These are phyloP conservation scores for Hamamelis virginiana DNA, from an alignment of 164 flowering plant genomes.

Conservation along the genomic window DNA sequence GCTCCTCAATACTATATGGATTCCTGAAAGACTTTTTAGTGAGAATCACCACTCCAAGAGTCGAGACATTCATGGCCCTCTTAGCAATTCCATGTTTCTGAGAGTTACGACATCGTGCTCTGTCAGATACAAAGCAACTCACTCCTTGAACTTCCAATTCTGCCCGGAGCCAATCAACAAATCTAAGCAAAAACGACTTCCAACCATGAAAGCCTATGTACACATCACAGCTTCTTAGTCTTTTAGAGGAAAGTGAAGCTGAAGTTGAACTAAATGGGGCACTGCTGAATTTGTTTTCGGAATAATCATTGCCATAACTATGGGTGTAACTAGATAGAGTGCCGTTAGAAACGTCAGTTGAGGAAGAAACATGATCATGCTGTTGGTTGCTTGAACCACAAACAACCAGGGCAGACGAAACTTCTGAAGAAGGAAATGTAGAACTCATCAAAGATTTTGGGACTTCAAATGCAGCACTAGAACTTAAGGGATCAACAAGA, in stretches of 20 bases:
- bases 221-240: conserved; percentile 14
- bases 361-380: too few species aligned
- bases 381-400: too few species aligned
- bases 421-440: too few species aligned
- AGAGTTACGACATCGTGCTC: conserved; percentile 16
- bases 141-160: conserved; percentile 24
- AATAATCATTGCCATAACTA: too few species aligned
- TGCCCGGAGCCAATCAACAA: conserved; percentile 5
- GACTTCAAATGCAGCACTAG: not conserved
- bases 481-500: not conserved
- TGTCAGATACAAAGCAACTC: conserved; percentile 13
- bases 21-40: conserved; percentile 82
- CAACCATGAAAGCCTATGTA: conserved; percentile 6
- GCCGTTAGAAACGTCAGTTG: too few species aligned
- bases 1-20: conserved; percentile 82
- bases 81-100: not conserved
- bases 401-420: too few species aligned
- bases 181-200: conserved; percentile 5
- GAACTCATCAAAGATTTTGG: too few species aligned
- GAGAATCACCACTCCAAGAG: conserved; percentile 69
- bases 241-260: conserved; percentile 2
- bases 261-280: not conserved
- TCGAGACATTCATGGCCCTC: conserved; percentile 44
- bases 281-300: too few species aligned
- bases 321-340: too few species aligned